A percentile compares a stretch with the other conserved stretches of the same genome.
phyloP scores from a whole-genome alignment of 495 filamentous ascomycete genomes.

The Hypoxylon lienhwacheense region DNA sequence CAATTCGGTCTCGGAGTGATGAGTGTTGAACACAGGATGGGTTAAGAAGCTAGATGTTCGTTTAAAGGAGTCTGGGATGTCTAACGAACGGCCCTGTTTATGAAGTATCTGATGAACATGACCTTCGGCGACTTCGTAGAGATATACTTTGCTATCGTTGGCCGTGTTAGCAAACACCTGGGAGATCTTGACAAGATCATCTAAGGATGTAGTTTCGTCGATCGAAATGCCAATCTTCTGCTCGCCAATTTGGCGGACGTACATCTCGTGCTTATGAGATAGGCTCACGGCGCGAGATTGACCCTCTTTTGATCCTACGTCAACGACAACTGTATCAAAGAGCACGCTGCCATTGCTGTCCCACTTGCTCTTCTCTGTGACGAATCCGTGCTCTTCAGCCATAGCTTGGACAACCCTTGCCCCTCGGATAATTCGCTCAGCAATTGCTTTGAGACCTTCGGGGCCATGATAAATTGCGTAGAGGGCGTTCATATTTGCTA shows the following conservation, averaged over 20 bases:
- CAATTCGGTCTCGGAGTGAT: constrained; percentile 96
- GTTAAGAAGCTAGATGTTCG: constrained; percentile 78
- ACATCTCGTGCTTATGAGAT: constrained; percentile 29
- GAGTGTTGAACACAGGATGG: constrained; percentile 94
- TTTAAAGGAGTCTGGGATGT: constrained; percentile 62
- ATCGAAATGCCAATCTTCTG: constrained; percentile 44
- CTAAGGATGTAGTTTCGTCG: constrained; percentile 45
- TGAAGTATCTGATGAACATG: constrained; percentile 42
- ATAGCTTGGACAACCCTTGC: constrained; percentile 70
- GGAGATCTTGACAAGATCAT: constrained; percentile 37
- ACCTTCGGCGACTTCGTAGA: constrained; percentile 41
- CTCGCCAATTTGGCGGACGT: constrained; percentile 31
- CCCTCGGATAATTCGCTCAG: constrained; percentile 70
- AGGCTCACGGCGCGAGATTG: constrained; percentile 4
- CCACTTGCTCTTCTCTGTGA: constrained; percentile 59
- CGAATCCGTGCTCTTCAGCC: constrained; percentile 66
- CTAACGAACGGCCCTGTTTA: constrained; percentile 49
- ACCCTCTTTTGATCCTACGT: constrained; percentile 43
- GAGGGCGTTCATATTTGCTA: constrained; percentile 97
- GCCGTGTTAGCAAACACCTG: constrained; percentile 24
- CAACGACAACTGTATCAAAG: constrained; percentile 83
- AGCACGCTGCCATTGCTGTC: constrained; percentile 57
- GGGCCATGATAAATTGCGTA: constrained; percentile 98
- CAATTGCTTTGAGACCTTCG: constrained; percentile 79
- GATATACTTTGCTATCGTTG: constrained; percentile 40